phyloP scores from a whole-genome alignment of 768 basidiomycete species.

The Suillus variegatus region DNA sequence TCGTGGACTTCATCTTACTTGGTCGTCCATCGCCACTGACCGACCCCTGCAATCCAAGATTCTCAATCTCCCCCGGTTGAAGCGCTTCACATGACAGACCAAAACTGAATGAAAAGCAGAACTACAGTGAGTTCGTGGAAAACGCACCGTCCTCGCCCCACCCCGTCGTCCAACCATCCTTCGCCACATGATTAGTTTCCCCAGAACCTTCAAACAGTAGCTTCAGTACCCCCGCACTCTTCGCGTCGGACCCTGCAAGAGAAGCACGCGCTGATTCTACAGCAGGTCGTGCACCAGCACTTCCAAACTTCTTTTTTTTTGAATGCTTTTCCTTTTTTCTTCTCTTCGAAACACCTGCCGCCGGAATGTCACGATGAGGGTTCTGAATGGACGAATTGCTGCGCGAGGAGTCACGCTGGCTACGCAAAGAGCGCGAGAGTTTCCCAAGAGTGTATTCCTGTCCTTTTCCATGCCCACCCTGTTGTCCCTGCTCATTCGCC shows the following conservation, averaged over 20 bases:
- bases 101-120: not conserved
- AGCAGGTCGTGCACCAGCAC: not conserved
- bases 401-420: not conserved
- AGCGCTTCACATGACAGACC: not conserved
- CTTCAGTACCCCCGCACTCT: not conserved
- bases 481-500: not conserved
- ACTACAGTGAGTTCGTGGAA: not conserved
- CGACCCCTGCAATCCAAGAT: constrained; percentile 18
- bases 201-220: not conserved
- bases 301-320: not conserved
- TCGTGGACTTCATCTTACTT: not conserved
- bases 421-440: not conserved
- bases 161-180: constrained; percentile 13
- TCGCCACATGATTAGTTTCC: too few species aligned
- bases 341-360: not conserved
- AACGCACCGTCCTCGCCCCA: constrained; percentile 31
- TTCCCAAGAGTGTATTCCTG: too few species aligned
- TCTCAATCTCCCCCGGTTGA: not conserved
- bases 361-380: not conserved
- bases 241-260: not conserved
- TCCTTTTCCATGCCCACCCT: not conserved
- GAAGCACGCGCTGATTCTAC: constrained; percentile 3
- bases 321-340: not conserved
- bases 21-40: constrained; percentile 8
- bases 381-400: not conserved